Base-by-base conservation (phyloP, 495 filamentous ascomycete species). In the Penicillium nucicola region DNA sequence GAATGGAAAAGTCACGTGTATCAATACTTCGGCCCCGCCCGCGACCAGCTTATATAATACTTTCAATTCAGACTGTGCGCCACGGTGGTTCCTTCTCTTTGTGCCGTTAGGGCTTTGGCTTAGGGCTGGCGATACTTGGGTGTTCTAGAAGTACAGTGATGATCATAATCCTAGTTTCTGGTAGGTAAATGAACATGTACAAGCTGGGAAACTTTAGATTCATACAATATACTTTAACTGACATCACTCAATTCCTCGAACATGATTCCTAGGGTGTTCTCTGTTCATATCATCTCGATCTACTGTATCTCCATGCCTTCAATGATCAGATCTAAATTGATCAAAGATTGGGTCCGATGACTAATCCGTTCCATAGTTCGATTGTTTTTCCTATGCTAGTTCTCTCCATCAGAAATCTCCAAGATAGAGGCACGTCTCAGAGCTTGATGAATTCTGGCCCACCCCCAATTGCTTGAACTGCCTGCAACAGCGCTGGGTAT, bases 321-420 rank as follows among this genome's bases (percentile, higher is more conserved):
- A 19, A 38, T 35, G 18, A 13, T 22, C 32, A 18, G 53, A 51
- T 52, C 47, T 52, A 32, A 40, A 30, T 36, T 45, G 45, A 49
- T 56, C 35, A 42, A 45, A 55, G 46, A 56, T 40, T 64, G 55
- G 63, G 55, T 52, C 56, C 46, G 60, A 58, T 64, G 55, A 64
- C 55, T 66, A 66, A 66, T 47, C 33, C 68, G 44, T 72, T 66
- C 31, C 25, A 36, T 43, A 42, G 25, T 42, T 15, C 23, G 15
- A 40, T 52, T 49, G 52, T 42, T 37, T 50, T 41, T 40, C 19
- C 20, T 37, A 22, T 9, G 25, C 25, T 19, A 20, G 13, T 39
- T 45, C 13, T 22, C 32, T 32, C 25, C 23, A 6, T 20, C 32
- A 11, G 28, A 41, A 35, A 35, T 33, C 17, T 39, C 25, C 33